Evolutionary conservation across 495 filamentous ascomycete species (phyloP).

Genomic region (Aspergillus ellipticus): DNA sequence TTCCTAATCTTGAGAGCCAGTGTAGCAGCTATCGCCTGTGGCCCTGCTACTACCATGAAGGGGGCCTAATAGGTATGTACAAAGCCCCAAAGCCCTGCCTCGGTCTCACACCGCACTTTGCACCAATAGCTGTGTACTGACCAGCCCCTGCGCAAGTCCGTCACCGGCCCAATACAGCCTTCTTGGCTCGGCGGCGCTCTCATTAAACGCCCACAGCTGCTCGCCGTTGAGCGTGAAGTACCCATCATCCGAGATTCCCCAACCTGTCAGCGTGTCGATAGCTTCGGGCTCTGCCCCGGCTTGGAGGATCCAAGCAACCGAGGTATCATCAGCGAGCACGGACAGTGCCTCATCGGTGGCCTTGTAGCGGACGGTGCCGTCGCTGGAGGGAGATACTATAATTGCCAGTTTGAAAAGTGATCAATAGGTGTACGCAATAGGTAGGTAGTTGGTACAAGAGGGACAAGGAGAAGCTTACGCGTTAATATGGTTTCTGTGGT

Average conservation of each 20-base stretch:
- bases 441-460: not conserved
- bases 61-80: not conserved
- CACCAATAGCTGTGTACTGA: constrained; percentile 1
- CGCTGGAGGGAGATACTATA: not conserved
- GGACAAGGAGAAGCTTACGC: not conserved
- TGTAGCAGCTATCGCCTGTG: too few relatives aligned
- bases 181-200: not conserved
- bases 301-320: not conserved
- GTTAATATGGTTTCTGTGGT: not conserved
- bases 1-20: too few relatives aligned
- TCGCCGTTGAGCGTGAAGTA: constrained; percentile 1
- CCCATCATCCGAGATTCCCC: constrained; percentile 1
- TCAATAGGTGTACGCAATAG: not conserved
- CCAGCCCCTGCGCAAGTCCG: not conserved
- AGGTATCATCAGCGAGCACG: not conserved
- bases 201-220: constrained; percentile 4
- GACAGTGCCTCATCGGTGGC: not conserved
- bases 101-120: not conserved
- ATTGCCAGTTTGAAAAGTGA: not conserved
- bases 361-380: not conserved
- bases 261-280: not conserved
- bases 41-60: too few relatives aligned
- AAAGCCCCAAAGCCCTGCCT: not conserved
- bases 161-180: constrained; percentile 1
- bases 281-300: not conserved